Evolutionary conservation across 495 filamentous ascomycete genomes (phyloP), one percentile per base, ranked within the genome.

Genomic region (Cercophora scortea): DNA sequence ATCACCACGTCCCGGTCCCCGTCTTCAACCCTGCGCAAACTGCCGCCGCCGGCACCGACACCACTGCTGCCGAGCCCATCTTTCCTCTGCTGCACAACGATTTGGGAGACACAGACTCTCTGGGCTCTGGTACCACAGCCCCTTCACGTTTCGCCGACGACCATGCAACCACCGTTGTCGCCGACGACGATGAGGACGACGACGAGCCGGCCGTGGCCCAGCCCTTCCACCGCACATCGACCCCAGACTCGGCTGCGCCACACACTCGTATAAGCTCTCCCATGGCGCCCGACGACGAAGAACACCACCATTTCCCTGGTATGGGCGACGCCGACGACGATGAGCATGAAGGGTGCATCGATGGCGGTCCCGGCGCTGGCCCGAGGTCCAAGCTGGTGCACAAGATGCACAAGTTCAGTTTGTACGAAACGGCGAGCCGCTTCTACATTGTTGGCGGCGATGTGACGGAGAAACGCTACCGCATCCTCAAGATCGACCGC

Each of bases 391-490:
- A 86, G 40, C 79, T 84, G 8, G 78, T 89, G 34, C 83, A 84
- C 66, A 86, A 88, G 57, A 95, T 98, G 88, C 89, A 96, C 75
- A 90, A 89, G 60, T 96, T 94, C 68, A 91, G 87, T 2, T 72
- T 98, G 35, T 97, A 97, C 67, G 91, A 97, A 72, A 98, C 93
- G 2, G 84, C 88, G 2, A 89, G 84, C 38, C 79, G 90, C 58
- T 97, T 88, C 65, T 97, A 96, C 66, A 84, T 98, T 58, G 88
- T 97, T 33, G 93, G 94, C 10, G 88, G 84, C 50, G 91, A 98
- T 63, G 76, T 95, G 47, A 79, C 85, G 61, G 94, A 98, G 68
- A 84, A 80, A 35, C 83, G 86, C 13, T 97, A 91, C 61, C 81
- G 90, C 53, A 90, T 98, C 47, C 67, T 98, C 64, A 95, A 96